Base-by-base conservation (phyloP, 371 early-diverging fungal species). In the Mortierella sp. region DNA sequence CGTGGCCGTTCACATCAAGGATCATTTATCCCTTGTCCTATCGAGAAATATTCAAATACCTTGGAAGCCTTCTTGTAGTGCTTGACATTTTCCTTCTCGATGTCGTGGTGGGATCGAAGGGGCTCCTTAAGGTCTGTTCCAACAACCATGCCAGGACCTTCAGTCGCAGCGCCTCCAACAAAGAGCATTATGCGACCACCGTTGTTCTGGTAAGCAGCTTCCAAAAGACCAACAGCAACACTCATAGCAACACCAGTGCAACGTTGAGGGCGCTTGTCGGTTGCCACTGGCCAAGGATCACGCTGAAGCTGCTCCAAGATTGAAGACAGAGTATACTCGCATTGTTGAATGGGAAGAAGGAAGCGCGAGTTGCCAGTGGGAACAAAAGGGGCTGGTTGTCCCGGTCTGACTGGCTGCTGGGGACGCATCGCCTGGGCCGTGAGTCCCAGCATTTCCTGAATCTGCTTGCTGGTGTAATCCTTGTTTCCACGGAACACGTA, bases 211-310 rank as follows among this genome's bases (percentile, higher is more conserved):
- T 93, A 98, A 0, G 95, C 89, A 12, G 88, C 89, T 83, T 99
- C 99, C 67, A 99, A 83, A 23, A 99, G 83, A 4, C 96, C 92
- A 30, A 95, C 89, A 16, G 99, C 99, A n/a, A 99, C 94, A 53
- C 94, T 91, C 76, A 98, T 84, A 0, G 99, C 99, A 8, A 96
- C 94, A 58, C 99, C 99, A 7, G 99, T 99, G 83, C 98, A 98
- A 55, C 99, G 87, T 65, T 95, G 88, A 38, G 97, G 93, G 60
- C 99, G 95, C 78, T 93, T 93, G 63, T 96, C 99, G 61, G 88
- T 86, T 24, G 92, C 91, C 7, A 98, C 98, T 4, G 99, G 97
- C 97, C 99, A 99, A n/a, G 99, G 98, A 80, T 99, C 99, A 51
- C 90, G 90, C 83, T 96, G 95, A 53, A 99, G 87, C 72, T 96